Conservation (phyloP, 768 basidiomycete species). For the Candolleomyces efflorescens region DNA sequence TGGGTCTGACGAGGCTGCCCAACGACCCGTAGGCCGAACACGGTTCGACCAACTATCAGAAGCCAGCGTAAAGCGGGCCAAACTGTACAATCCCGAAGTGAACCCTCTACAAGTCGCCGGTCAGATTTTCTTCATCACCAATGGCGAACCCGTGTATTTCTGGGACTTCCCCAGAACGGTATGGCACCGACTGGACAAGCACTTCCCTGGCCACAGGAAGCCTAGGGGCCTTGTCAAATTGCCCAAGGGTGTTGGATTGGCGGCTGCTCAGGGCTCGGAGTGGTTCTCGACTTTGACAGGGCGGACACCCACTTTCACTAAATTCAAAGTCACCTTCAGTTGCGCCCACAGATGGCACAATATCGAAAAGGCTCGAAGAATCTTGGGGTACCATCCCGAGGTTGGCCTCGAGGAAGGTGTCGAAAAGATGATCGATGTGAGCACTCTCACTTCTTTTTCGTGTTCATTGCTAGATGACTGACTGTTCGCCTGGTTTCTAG, state of each 20-base stretch:
- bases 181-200: conserved; percentile 67
- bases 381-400: conserved; percentile 91
- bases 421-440: conserved; percentile 67
- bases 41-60: conserved; percentile 80
- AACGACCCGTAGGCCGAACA: conserved; percentile 62
- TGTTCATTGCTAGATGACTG: background rate
- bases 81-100: conserved; percentile 36
- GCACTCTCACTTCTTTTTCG: background rate
- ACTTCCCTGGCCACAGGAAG: conserved; percentile 52
- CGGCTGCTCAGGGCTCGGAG: conserved; percentile 70
- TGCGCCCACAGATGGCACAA: conserved; percentile 86
- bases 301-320: conserved; percentile 81
- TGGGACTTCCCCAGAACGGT: conserved; percentile 87
- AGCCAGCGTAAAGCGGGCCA: conserved; percentile 47
- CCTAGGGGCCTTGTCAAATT: conserved; percentile 39
- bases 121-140: conserved; percentile 94
- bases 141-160: conserved; percentile 93
- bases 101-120: conserved; percentile 82
- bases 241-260: conserved; percentile 60
- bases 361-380: conserved; percentile 86
- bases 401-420: conserved; percentile 89
- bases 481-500: conserved; percentile 18
- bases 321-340: conserved; percentile 76
- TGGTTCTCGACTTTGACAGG: conserved; percentile 69
- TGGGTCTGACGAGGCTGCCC: conserved; percentile 33